phyloP scores from a whole-genome alignment of 768 basidiomycete genomes.

The Favolaschia claudopus region DNA sequence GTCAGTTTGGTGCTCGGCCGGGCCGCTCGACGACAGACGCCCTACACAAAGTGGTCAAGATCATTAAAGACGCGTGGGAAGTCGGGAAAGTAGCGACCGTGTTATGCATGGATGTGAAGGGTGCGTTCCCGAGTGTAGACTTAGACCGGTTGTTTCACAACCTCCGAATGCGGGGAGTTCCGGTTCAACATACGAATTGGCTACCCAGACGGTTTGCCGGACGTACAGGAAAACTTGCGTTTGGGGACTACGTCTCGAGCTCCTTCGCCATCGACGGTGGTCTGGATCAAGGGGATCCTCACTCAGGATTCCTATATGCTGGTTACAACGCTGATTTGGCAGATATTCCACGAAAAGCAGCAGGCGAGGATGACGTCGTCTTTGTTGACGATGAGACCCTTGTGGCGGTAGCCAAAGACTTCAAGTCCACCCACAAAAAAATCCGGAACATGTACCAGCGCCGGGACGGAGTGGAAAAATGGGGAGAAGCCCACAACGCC shows the following conservation, averaged over 20 bases:
- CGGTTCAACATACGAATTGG: conserved; percentile 30
- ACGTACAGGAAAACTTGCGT: conserved; percentile 10
- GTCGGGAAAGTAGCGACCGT: conserved; percentile 40
- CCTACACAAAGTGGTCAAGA: conserved; percentile 38
- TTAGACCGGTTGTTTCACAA: conserved; percentile 39
- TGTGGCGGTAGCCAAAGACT: conserved; percentile 15
- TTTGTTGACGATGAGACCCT: conserved; percentile 33
- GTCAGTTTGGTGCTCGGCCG: conserved; percentile 48
- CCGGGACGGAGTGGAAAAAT: conserved; percentile 31
- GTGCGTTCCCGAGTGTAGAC: conserved; percentile 50
- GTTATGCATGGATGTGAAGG: conserved; percentile 52
- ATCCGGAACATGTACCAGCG: conserved; percentile 26
- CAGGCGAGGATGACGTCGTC: not conserved
- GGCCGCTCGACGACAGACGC: conserved; percentile 48
- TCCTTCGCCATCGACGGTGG: conserved; percentile 20
- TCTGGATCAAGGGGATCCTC: conserved; percentile 32
- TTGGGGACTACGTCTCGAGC: conserved; percentile 29
- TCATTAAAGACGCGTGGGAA: conserved; percentile 47
- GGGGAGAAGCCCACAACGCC: conserved; percentile 36
- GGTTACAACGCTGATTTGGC: conserved; percentile 31
- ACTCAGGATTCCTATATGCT: conserved; percentile 29
- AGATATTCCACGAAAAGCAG: not conserved
- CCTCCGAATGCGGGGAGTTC: conserved; percentile 35
- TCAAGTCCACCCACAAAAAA: conserved; percentile 19
- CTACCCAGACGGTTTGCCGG: conserved; percentile 6